These are phyloP conservation scores for Geotrichum bryndzae DNA, from an alignment of 1,139 yeast species.

Conservation along the genomic window DNA sequence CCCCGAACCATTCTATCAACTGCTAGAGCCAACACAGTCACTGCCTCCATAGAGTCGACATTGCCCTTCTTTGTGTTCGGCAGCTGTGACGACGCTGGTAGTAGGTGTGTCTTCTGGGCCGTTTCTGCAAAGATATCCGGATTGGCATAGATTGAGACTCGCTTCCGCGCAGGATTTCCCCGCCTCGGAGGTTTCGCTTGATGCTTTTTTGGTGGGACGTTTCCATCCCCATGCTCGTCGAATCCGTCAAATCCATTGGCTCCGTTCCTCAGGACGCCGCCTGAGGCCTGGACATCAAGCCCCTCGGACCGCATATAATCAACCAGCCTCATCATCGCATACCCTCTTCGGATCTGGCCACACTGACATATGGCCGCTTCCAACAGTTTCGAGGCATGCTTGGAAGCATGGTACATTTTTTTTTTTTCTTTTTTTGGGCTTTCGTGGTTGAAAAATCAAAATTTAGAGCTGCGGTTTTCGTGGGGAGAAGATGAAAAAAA, in stretches of 20 bases:
- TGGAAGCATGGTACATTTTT: neutral
- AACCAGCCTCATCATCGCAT: neutral
- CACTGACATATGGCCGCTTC: neutral
- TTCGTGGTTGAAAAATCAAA: neutral
- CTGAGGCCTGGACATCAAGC: neutral
- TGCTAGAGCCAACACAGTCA: conserved; percentile 6
- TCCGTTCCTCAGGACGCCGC: neutral
- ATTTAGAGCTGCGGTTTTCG: neutral
- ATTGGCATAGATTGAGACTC: neutral
- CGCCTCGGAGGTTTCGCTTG: neutral
- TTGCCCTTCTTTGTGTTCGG: neutral
- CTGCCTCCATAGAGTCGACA: conserved; percentile 6
- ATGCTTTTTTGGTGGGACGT: neutral
- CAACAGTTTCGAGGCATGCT: neutral
- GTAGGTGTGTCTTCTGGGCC: neutral
- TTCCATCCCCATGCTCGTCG: neutral
- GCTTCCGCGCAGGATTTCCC: neutral
- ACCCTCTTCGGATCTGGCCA: neutral
- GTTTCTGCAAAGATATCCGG: neutral
- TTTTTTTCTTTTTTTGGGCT: neutral
- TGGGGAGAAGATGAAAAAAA: neutral
- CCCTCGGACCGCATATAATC: conserved; percentile 2
- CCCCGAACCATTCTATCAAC: neutral
- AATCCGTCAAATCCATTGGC: conserved; percentile 2
- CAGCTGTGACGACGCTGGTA: neutral